These are phyloP conservation scores for Diaporthe humulicola DNA, from an alignment of 2,329 filamentous ascomycete genomes.

Conservation along the genomic window DNA sequence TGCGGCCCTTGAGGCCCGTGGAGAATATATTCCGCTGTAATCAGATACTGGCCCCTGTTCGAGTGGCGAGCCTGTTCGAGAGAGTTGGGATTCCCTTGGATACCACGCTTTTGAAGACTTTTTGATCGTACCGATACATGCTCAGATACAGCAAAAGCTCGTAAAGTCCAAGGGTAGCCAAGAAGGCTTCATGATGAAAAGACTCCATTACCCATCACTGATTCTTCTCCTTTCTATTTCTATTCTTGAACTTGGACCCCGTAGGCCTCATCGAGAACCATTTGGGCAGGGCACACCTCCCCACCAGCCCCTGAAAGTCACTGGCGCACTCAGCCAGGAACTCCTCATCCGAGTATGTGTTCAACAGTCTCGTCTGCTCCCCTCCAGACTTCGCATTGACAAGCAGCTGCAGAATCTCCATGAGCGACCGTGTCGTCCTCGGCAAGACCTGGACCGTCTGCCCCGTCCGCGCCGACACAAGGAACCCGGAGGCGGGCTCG, in stretches of 20 bases:
- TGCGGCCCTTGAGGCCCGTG: not conserved
- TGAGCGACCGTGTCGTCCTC: slow-evolving; percentile 9
- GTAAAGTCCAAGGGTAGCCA: not conserved
- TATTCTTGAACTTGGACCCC: slow-evolving; percentile 23
- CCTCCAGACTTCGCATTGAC: slow-evolving; percentile 37
- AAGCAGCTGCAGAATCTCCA: slow-evolving; percentile 36
- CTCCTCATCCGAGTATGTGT: slow-evolving; percentile 37
- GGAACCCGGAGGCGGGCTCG: slow-evolving; percentile 21
- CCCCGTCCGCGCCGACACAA: slow-evolving; percentile 34
- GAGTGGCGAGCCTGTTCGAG: not conserved
- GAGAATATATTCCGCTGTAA: slow-evolving; percentile 32
- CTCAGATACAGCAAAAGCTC: not conserved
- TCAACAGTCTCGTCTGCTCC: slow-evolving; percentile 36
- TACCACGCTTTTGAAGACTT: not conserved
- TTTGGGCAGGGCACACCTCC: slow-evolving; percentile 31
- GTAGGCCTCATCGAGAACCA: slow-evolving; percentile 37
- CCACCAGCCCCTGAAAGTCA: slow-evolving; percentile 20
- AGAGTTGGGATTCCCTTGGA: not conserved
- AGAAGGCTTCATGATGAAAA: not conserved
- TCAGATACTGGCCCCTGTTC: not conserved
- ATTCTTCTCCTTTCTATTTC: not conserved
- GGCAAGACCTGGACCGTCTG: slow-evolving; percentile 36
- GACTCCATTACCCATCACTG: not conserved
- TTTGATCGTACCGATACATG: not conserved
- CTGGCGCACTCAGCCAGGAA: slow-evolving; percentile 32